Base-by-base conservation (phyloP, 768 basidiomycete genomes). In the Boletus speciosus region DNA sequence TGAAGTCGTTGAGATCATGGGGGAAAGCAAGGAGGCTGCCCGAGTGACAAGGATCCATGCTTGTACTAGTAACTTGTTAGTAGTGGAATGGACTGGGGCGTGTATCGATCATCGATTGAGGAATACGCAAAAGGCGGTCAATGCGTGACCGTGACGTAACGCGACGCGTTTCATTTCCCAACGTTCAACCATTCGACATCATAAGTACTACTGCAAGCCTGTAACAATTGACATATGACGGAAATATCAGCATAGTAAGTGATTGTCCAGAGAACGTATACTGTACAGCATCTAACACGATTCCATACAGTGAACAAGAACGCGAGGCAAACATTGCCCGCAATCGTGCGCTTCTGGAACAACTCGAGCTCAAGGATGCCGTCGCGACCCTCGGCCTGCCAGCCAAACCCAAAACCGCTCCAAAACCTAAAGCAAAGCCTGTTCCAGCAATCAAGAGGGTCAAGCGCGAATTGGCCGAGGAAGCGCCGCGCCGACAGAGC, bases 251-350 rank as follows among this genome's bases (percentile, higher is more conserved):
- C 80, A 71, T 82, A 82, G 80, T 82, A 60, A 69, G 79, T 60
- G n/a, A 27, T 4, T 9, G 29, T 31, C 23, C 5, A 25, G 21
- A 6, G 6, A 16, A 23, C 16, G 19, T 31, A 25, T 38, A 21
- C n/a, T 37, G 16, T 41, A 40, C 5, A 19, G 16, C 5, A 32
- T 45, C 41, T 39, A 36, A 59, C 25, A 12, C 14, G 9, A 12
- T 14, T 29, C 4, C 0, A 16, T 35, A 39, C 51, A 82, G 82
- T 40, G 90, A 91, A 71, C 72, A 79, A 21, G 86, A 90, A 60
- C 84, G 90, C 19, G 84, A 88, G 66, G 85, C 83, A 9, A 93
- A 90, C 62, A 90, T 93, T 42, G 89, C 87, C 12, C 80, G 87
- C 47, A 93, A 93, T 66, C 84, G 81, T 40, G 85, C 82, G 4